Conservation (phyloP, 2,329 filamentous ascomycete species). For the Fusarium lateritium region DNA sequence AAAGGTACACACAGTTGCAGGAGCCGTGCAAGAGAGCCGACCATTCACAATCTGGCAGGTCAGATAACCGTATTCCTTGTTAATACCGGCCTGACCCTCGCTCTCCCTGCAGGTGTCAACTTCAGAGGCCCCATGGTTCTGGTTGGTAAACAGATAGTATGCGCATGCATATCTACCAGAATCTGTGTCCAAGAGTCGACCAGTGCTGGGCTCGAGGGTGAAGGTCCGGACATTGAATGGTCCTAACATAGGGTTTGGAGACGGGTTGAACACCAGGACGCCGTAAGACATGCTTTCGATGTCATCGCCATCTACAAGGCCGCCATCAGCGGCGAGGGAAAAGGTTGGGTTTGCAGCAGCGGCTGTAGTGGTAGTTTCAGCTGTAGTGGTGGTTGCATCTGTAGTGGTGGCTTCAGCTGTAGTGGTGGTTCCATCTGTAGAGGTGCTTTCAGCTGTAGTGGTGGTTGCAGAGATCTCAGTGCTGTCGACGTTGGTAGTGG, state of each 20-base stretch:
- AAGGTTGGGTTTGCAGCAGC: background rate
- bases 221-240: background rate
- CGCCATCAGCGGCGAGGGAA: accelerated
- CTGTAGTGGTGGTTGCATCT: background rate
- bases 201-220: accelerated
- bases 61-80: background rate
- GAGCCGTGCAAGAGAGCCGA: background rate
- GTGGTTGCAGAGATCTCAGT: background rate
- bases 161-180: background rate
- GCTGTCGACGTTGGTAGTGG: background rate
- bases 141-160: background rate
- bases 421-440: background rate
- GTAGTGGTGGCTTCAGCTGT: background rate
- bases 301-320: background rate
- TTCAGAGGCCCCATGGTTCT: accelerated
- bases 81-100: background rate
- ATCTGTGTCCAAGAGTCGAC: background rate
- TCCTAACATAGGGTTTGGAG: background rate
- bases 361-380: background rate
- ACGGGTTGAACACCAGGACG: background rate
- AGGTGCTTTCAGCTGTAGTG: background rate
- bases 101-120: background rate
- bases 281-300: background rate
- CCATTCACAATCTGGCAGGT: background rate
- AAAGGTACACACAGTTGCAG: background rate